Evolutionary conservation across 768 basidiomycete species (phyloP).

Genomic region (Gyrodon lividus): DNA sequence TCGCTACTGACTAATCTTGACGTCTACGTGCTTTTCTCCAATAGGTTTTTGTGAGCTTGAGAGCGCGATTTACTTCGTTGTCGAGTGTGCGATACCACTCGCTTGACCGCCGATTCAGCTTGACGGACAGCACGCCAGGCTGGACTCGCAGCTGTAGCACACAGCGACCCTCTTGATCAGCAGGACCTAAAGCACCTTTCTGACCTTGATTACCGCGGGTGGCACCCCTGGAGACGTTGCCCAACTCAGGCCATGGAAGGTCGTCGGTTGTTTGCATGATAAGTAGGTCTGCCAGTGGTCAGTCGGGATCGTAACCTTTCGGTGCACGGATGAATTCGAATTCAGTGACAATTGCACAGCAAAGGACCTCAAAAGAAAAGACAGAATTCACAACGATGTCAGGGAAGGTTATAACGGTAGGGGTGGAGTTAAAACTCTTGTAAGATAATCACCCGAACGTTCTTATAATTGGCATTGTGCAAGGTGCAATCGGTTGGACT

Average conservation of each 20-base stretch:
- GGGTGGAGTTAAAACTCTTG: slow-evolving; percentile 37
- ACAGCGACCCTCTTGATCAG: slow-evolving; percentile 74
- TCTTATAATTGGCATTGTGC: slow-evolving; percentile 36
- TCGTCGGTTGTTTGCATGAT: slow-evolving; percentile 58
- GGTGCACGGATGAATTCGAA: neutral
- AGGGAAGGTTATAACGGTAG: slow-evolving; percentile 27
- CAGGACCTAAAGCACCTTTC: slow-evolving; percentile 71
- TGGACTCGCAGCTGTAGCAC: slow-evolving; percentile 80
- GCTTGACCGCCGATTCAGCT: slow-evolving; percentile 70
- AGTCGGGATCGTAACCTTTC: slow-evolving; percentile 6
- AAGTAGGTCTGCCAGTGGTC: slow-evolving; percentile 2
- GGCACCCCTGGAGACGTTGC: slow-evolving; percentile 81
- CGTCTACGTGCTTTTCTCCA: slow-evolving; percentile 81
- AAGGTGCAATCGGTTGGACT: slow-evolving; percentile 25
- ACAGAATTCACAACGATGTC: slow-evolving; percentile 16
- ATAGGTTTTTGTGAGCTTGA: slow-evolving; percentile 83
- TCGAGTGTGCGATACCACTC: slow-evolving; percentile 84
- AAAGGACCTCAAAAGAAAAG: slow-evolving; percentile 11
- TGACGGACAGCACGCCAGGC: slow-evolving; percentile 76
- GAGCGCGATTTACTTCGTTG: slow-evolving; percentile 73
- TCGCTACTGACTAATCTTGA: slow-evolving; percentile 56
- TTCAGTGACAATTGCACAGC: slow-evolving; percentile 15
- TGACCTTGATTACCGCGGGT: slow-evolving; percentile 85
- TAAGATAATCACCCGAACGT: slow-evolving; percentile 33
- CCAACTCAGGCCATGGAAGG: slow-evolving; percentile 83